Evolutionary conservation across 2,329 filamentous ascomycete genomes (phyloP).

Genomic region (Colletotrichum brevisporum): DNA sequence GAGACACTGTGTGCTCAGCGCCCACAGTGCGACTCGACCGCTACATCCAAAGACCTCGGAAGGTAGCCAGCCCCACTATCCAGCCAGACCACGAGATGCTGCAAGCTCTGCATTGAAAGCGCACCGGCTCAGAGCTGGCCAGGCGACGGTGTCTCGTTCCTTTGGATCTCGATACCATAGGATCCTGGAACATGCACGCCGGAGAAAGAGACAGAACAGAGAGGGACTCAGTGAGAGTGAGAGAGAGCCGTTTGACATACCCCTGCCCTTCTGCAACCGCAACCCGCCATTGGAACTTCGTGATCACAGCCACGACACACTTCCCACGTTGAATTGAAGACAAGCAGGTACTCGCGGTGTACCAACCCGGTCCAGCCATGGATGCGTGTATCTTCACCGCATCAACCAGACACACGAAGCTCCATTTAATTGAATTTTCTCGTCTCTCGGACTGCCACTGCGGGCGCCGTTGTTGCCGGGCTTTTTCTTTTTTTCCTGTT

Average conservation of each 20-base stretch:
- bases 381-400: constrained; percentile 28
- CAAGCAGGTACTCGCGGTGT: constrained; percentile 14
- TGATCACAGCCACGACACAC: constrained; percentile 18
- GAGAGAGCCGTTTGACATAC: constrained; percentile 20
- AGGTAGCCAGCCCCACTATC: constrained; percentile 25
- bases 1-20: not conserved
- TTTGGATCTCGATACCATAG: constrained; percentile 39
- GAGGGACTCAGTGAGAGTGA: too few relatives aligned
- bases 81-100: constrained; percentile 37
- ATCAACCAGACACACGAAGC: constrained; percentile 26
- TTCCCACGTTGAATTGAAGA: constrained; percentile 5
- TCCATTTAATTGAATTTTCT: constrained; percentile 38
- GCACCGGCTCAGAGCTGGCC: constrained; percentile 33
- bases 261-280: constrained; percentile 30
- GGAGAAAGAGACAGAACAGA: constrained; percentile 7
- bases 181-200: constrained; percentile 21
- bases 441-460: constrained; percentile 21
- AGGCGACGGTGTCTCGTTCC: constrained; percentile 33
- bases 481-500: too few relatives aligned
- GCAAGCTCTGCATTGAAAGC: constrained; percentile 35
- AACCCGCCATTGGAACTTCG: constrained; percentile 25
- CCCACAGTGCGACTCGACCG: constrained; percentile 36
- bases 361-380: not conserved
- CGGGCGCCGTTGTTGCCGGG: constrained; percentile 28
- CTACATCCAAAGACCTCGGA: not conserved